Evolutionary conservation across 371 early-diverging fungal species (phyloP).

Genomic region (Scutellospora calospora): DNA sequence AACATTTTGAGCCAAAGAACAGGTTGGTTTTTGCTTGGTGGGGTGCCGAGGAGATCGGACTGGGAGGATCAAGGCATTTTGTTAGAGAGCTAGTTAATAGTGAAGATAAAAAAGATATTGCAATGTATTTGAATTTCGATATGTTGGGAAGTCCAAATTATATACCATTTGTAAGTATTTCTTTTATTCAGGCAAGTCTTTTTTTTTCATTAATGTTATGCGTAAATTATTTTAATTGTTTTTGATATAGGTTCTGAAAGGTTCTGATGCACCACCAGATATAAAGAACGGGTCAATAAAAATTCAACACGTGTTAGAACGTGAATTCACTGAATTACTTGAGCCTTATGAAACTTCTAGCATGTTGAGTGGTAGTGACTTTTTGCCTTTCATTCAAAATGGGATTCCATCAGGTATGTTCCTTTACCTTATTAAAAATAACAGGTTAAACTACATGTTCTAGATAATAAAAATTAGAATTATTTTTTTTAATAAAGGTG

Average conservation of each 20-base stretch:
- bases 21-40: slow-evolving; percentile 71
- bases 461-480: too few relatives aligned
- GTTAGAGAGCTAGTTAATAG: slow-evolving; percentile 51
- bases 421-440: neutral
- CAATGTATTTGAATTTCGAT: slow-evolving; percentile 77
- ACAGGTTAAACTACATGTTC: too few relatives aligned
- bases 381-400: slow-evolving; percentile 51
- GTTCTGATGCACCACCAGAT: slow-evolving; percentile 52
- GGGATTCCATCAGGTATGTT: slow-evolving; percentile 49
- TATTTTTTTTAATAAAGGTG: slow-evolving; percentile 65
- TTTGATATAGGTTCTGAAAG: slow-evolving; percentile 54
- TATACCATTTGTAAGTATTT: slow-evolving; percentile 57
- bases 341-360: slow-evolving; percentile 47
- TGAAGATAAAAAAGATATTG: slow-evolving; percentile 56
- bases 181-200: neutral
- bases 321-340: slow-evolving; percentile 58
- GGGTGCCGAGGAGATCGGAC: slow-evolving; percentile 82
- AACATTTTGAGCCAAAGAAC: slow-evolving; percentile 59
- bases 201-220: neutral
- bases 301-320: slow-evolving; percentile 67
- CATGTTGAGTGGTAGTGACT: slow-evolving; percentile 52
- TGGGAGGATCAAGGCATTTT: slow-evolving; percentile 77
- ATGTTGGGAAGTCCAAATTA: slow-evolving; percentile 85
- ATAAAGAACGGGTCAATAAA: slow-evolving; percentile 54
- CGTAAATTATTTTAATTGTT: neutral